Evolutionary conservation across 1,284 basidiomycete genomes (phyloP), one percentile per base, ranked within the genome.

Genomic region (Cutaneotrichosporon cavernicola): DNA sequence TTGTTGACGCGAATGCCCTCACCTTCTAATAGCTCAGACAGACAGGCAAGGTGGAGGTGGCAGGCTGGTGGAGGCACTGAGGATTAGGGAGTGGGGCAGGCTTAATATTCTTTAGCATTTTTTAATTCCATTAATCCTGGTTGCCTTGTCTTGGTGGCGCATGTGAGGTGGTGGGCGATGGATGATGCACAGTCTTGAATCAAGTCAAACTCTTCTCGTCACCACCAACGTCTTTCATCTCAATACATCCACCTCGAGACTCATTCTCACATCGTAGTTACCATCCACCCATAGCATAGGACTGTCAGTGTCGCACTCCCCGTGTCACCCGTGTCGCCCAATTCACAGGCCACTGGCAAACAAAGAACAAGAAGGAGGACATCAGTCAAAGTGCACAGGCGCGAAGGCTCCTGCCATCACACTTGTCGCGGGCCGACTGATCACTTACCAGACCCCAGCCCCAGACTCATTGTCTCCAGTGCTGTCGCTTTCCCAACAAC

Each of bases 371-470:
- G 32, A 38, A 56, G 36, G n/a, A 31, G 13, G 34, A 56, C 55
- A 40, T 43, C 34, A 56, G 55, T 34, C 55, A 38, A 36, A 32
- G 31, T 21, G 16, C 30, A 38, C 34, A 38, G n/a, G n/a, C 9
- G 52, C 30, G 34, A 36, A 10, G 31, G n/a, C 30, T 34, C 52
- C 11, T 9, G 52, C 34, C 31, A 34, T n/a, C 52, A n/a, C 36
- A 18, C 40, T 43, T 58, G 56, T 58, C 56, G 56, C 43, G 43
- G 30, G n/a, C 49, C 56, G 61, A 58, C 61, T 62, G 61, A 62
- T 62, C 61, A 62, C 61, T 62, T 51, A 62, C 56, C 47, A 26
- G 16, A 46, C 16, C 32, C 8, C 38, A 56, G 61, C 31, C 30
- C n/a, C 30, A 38, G 56, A 62, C 60, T 62, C 53, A 62, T 62